These are phyloP conservation scores for Cornus suecica DNA, from an alignment of 148 eudicot genomes.

Conservation along the genomic window DNA sequence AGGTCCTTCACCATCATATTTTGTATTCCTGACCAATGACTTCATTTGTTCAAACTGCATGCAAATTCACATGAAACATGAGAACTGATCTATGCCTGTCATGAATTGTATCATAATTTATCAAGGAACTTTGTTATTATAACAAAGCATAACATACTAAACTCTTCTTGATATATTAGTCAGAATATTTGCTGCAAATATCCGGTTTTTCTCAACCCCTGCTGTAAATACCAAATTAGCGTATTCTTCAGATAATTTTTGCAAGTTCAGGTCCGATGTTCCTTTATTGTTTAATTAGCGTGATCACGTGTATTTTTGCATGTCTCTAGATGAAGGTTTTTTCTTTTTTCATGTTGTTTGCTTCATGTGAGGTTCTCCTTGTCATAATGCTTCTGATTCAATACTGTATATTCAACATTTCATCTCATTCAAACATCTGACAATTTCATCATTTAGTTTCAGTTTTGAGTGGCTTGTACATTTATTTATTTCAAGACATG, in stretches of 20 bases:
- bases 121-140: neutral
- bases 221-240: too few relatives aligned
- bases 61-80: neutral
- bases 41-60: too few relatives aligned
- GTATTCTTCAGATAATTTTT: too few relatives aligned
- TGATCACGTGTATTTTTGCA: too few relatives aligned
- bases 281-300: too few relatives aligned
- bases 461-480: neutral
- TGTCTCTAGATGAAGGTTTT: neutral
- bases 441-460: neutral
- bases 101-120: neutral
- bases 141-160: neutral
- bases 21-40: neutral
- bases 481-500: neutral
- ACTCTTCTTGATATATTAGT: neutral
- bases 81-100: neutral
- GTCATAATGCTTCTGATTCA: neutral
- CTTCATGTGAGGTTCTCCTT: constrained; percentile 3
- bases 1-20: neutral
- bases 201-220: too few relatives aligned
- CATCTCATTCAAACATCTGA: neutral
- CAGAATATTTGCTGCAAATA: neutral
- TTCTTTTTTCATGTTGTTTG: neutral
- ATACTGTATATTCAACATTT: neutral
- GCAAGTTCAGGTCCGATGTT: too few relatives aligned